A percentile compares a stretch with the other conserved stretches of the same genome.
Evolutionary conservation across 768 basidiomycete genomes (phyloP).

Genomic region (Cantharellus cinnabarinus): DNA sequence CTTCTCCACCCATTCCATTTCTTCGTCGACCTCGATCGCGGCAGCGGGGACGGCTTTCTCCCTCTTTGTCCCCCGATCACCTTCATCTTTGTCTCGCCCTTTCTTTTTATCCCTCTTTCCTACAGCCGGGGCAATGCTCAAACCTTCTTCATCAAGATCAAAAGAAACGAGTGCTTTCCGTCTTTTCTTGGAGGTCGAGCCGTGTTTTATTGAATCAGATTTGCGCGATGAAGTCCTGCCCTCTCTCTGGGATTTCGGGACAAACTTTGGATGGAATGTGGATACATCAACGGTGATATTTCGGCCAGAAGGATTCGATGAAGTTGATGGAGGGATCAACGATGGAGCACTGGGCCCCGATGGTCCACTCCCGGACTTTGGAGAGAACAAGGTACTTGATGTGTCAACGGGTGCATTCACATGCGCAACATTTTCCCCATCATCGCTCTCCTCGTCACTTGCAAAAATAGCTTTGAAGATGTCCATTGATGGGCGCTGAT

Average conservation of each 20-base stretch:
- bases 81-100: background rate
- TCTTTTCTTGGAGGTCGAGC: slow-evolving; percentile 24
- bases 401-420: slow-evolving; percentile 5
- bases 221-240: background rate
- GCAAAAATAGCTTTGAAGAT: slow-evolving; percentile 98
- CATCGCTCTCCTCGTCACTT: slow-evolving; percentile 73
- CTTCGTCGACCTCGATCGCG: slow-evolving; percentile 10
- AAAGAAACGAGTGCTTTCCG: slow-evolving; percentile 47
- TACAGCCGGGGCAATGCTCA: slow-evolving; percentile 10
- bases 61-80: no score
- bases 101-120: slow-evolving; percentile 18
- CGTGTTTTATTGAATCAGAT: slow-evolving; percentile 13
- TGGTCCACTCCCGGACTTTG: no score
- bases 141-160: slow-evolving; percentile 37
- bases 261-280: slow-evolving; percentile 82
- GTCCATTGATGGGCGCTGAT: slow-evolving; percentile 72
- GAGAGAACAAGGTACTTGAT: background rate
- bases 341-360: no score
- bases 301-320: no score
- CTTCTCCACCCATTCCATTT: slow-evolving; percentile 43
- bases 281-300: slow-evolving; percentile 24
- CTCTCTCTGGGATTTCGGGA: slow-evolving; percentile 28
- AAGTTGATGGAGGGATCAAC: no score
- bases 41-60: background rate
- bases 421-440: slow-evolving; percentile 23